Conservation (phyloP, 768 basidiomycete genomes). For the Tulasnella sp. region DNA sequence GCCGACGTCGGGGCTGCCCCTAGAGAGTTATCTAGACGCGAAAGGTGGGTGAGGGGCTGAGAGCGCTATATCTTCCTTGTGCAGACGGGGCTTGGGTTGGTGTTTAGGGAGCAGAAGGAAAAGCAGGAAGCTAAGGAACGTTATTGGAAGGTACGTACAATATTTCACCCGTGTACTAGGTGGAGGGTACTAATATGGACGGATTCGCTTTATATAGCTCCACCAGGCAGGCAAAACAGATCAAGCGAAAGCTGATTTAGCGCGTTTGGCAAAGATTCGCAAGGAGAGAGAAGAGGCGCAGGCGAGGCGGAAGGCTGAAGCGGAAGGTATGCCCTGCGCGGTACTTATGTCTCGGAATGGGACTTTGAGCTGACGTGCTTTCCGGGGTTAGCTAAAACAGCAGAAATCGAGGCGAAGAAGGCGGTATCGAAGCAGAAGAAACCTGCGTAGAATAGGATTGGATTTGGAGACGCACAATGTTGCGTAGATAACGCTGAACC, state of each 20-base stretch:
- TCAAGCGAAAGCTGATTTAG: conserved; percentile 78
- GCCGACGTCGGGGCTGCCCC: conserved; percentile 59
- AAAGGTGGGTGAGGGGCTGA: conserved; percentile 48
- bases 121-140: conserved; percentile 78
- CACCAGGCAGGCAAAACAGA: conserved; percentile 77
- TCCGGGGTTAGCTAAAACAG: conserved; percentile 41
- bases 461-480: too few relatives aligned
- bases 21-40: conserved; percentile 47
- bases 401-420: conserved; percentile 51
- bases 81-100: neutral
- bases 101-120: conserved; percentile 71
- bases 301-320: conserved; percentile 78
- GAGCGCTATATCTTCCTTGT: neutral
- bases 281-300: conserved; percentile 80
- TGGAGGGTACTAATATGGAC: conserved; percentile 5
- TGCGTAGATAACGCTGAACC: too few relatives aligned
- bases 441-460: too few relatives aligned
- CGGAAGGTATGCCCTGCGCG: conserved; percentile 56
- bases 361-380: neutral
- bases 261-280: conserved; percentile 72
- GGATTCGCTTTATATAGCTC: conserved; percentile 32
- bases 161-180: neutral
- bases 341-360: neutral
- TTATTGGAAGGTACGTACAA: conserved; percentile 62
- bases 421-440: too few relatives aligned